Conservation (phyloP, 495 filamentous ascomycete species). For the Penicillium riverlandense region DNA sequence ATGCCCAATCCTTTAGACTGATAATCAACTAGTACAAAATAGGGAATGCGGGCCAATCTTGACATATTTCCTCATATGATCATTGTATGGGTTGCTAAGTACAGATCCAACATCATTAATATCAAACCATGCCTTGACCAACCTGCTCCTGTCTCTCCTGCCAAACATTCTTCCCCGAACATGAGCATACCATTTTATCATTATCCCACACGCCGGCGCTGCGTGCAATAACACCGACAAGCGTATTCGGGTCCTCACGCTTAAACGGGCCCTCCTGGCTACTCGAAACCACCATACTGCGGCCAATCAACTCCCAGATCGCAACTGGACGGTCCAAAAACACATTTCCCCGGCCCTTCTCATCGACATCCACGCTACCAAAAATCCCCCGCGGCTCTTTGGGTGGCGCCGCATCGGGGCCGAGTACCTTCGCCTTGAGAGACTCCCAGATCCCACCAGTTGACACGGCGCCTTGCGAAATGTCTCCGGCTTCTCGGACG, state of each 20-base stretch:
- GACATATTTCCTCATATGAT: too few relatives aligned
- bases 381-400: conserved; percentile 57
- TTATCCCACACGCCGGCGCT: conserved; percentile 98
- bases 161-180: conserved; percentile 97
- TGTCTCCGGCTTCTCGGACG: conserved; percentile 82
- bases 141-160: conserved; percentile 91
- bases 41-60: too few relatives aligned
- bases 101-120: neutral
- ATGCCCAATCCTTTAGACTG: too few relatives aligned
- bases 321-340: conserved; percentile 76
- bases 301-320: conserved; percentile 92
- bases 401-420: conserved; percentile 22
- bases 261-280: conserved; percentile 41
- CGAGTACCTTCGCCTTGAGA: conserved; percentile 41
- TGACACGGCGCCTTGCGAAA: conserved; percentile 71
- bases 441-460: conserved; percentile 78
- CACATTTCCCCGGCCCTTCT: conserved; percentile 56
- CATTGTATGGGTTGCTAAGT: too few relatives aligned
- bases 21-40: too few relatives aligned
- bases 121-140: conserved; percentile 71
- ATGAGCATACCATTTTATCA: conserved; percentile 92
- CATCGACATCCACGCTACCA: conserved; percentile 64
- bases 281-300: conserved; percentile 75
- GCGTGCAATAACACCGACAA: conserved; percentile 88
- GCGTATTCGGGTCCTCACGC: conserved; percentile 68